Evolutionary conservation across 805 yeast species (phyloP), one percentile per base, ranked within the genome.

Genomic region (Ogataea trehaloabstinens): DNA sequence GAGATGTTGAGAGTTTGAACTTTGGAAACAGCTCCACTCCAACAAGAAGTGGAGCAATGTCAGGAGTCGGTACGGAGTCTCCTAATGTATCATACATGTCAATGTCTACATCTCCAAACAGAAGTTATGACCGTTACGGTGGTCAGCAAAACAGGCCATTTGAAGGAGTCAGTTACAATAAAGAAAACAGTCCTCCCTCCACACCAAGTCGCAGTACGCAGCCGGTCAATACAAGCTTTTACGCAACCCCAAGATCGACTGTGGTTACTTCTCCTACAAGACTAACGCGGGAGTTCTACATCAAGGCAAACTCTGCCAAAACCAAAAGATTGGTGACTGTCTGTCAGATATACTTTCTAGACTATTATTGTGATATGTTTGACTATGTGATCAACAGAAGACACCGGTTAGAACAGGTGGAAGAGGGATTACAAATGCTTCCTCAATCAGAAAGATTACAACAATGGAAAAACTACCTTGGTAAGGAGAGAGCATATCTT

Each of bases 321-420:
- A 87, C 95, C 1, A 84, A 83, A 56, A 72, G 99, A 44, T 67
- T 87, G 43, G 95, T 90, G 6, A 84, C 89, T 35, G 97, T 93
- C 19, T 85, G 96, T 28, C 96, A 91, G 59, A 77, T 89, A 78
- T 95, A 84, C 64, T 93, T 93, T 55, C 71, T 93, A 42, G 99
- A 93, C 61, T 88, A 90, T 63, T 93, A 93, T 62, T 91, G 96
- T 66, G 99, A 93, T 61, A 81, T 85, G 79, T 84, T 93, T 64
- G 96, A 88, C 58, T 93, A 93, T 58, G 85, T 91, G 22, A 85
- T 90, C 48, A 78, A 79, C 45, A 78, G 99, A 60, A 78, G 91
- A 58, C 87, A 85, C 58, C 77, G 99, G 42, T 71, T 82, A n/a
- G 70, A 73, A 31, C 78, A 83, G 48, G 93, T 88, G 15, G 74